Evolutionary conservation across 768 basidiomycete genomes (phyloP).

Genomic region (Tricholoma furcatifolium): DNA sequence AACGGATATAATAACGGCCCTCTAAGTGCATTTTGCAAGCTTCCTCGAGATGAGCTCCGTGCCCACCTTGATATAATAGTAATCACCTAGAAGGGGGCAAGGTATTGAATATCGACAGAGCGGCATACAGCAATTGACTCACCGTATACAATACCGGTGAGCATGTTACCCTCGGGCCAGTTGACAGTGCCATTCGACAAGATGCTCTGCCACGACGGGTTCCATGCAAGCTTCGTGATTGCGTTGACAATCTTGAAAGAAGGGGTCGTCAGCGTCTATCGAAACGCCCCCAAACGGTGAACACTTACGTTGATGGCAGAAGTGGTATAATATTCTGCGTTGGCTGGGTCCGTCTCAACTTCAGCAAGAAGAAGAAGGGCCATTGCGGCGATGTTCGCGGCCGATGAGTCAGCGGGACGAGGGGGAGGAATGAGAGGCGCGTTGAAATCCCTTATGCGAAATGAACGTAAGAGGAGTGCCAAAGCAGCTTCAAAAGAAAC

Average conservation of each 20-base stretch:
- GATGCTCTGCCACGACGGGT: slow-evolving; percentile 21
- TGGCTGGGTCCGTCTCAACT: slow-evolving; percentile 33
- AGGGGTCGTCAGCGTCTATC: neutral
- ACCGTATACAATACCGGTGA: slow-evolving; percentile 34
- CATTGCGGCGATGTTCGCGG: slow-evolving; percentile 61
- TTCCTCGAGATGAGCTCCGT: slow-evolving; percentile 6
- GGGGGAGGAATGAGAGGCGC: slow-evolving; percentile 57
- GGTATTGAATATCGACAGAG: neutral
- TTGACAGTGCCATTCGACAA: slow-evolving; percentile 23
- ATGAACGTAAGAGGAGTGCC: neutral
- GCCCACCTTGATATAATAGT: slow-evolving; percentile 10
- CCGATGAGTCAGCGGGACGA: slow-evolving; percentile 68
- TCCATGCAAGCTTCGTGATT: slow-evolving; percentile 19
- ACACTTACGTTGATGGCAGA: slow-evolving; percentile 48
- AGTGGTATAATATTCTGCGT: slow-evolving; percentile 39
- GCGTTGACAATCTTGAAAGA: slow-evolving; percentile 12
- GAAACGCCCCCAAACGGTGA: neutral
- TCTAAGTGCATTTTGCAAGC: neutral
- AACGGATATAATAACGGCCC: neutral
- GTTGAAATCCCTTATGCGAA: slow-evolving; percentile 71
- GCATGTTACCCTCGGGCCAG: slow-evolving; percentile 17
- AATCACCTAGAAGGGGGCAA: slow-evolving; percentile 1
- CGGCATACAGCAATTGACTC: slow-evolving; percentile 2
- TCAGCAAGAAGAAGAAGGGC: slow-evolving; percentile 59
- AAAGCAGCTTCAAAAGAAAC: slow-evolving; percentile 6